Percentiles rank a stretch among this genome's conserved stretches.
phyloP scores from a whole-genome alignment of 805 yeast genomes.

The Pichia cephalocereana region DNA sequence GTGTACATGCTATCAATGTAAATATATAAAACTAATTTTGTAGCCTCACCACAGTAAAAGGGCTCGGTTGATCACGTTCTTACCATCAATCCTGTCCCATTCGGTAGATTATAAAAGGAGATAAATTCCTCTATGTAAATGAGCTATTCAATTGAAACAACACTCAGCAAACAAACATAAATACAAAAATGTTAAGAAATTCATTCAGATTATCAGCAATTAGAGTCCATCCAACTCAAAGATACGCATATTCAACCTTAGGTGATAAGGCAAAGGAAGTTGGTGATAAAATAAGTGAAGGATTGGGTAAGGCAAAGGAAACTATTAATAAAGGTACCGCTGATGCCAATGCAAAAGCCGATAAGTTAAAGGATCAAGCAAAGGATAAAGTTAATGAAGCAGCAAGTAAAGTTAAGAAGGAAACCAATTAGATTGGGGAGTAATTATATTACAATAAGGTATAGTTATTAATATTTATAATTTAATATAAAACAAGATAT shows the following conservation, averaged over 20 bases:
- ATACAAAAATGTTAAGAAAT: background rate
- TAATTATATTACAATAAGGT: no score
- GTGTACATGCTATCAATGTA: no score
- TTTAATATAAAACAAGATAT: no score
- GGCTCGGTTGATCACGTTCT: no score
- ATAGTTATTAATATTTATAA: no score
- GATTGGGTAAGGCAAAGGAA: constrained; percentile 2
- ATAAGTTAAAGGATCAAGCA: constrained; percentile 2
- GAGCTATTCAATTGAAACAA: no score
- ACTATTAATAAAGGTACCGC: background rate
- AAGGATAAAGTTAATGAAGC: constrained; percentile 2
- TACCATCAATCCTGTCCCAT: no score
- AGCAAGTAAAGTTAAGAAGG: constrained; percentile 1
- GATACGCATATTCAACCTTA: constrained; percentile 3
- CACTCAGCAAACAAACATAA: background rate
- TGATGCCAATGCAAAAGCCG: background rate
- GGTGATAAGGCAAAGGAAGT: constrained; percentile 7
- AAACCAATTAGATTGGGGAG: no score
- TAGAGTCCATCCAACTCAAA: background rate
- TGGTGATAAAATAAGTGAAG: constrained; percentile 3
- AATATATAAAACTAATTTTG: no score
- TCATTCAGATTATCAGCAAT: background rate
- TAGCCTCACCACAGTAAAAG: no score
- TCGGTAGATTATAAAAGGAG: no score
- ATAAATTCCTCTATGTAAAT: no score